Percentiles rank a stretch among this genome's conserved stretches.
phyloP scores from a whole-genome alignment of 805 yeast genomes.

The Torulaspora microellipsoides region DNA sequence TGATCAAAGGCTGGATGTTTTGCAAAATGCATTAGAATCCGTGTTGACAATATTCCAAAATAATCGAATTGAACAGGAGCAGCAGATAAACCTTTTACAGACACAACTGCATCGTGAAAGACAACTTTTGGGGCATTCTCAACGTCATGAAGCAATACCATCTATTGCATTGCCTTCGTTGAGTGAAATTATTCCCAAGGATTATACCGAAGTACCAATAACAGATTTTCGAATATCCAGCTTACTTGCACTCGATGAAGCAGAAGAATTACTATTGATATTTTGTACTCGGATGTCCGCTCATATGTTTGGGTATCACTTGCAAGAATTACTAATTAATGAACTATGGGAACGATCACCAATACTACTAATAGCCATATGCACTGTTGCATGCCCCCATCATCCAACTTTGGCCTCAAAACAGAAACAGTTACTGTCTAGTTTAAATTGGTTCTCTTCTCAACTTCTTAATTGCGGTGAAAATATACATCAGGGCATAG shows the following conservation, averaged over 20 bases:
- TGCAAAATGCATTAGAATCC: constrained; percentile 39
- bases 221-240: constrained; percentile 6
- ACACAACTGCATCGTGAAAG: constrained; percentile 10
- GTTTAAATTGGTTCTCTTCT: constrained; percentile 33
- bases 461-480: constrained; percentile 32
- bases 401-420: constrained; percentile 37
- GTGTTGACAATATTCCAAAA: constrained; percentile 36
- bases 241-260: constrained; percentile 36
- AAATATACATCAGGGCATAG: constrained; percentile 38
- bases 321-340: constrained; percentile 46
- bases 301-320: constrained; percentile 62
- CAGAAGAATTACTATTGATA: constrained; percentile 43
- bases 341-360: constrained; percentile 54
- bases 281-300: constrained; percentile 55
- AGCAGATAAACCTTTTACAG: constrained; percentile 15
- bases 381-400: constrained; percentile 59
- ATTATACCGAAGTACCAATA: background rate
- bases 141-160: background rate
- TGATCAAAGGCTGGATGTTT: constrained; percentile 38
- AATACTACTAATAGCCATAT: constrained; percentile 52
- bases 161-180: constrained; percentile 7
- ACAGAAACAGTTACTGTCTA: constrained; percentile 26
- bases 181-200: constrained; percentile 8
- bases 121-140: constrained; percentile 1
- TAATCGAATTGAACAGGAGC: constrained; percentile 18